Evolutionary conservation across 2,329 filamentous ascomycete genomes (phyloP).

Genomic region (Albifimbria verrucaria): DNA sequence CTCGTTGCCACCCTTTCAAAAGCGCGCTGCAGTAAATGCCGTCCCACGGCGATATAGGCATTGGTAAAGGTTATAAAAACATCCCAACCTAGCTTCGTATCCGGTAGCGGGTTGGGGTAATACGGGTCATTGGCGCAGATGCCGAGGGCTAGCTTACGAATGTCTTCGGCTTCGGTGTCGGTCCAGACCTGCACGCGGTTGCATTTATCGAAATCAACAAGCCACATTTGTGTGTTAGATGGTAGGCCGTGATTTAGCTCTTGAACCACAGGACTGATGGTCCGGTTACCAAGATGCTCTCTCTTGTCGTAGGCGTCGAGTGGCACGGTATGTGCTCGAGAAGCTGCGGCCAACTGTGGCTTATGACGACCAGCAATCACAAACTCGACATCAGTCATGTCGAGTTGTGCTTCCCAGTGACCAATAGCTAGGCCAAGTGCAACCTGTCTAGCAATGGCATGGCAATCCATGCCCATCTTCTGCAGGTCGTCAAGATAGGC

Average conservation of each 20-base stretch:
- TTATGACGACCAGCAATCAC: conserved; percentile 7
- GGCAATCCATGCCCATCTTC: conserved; percentile 6
- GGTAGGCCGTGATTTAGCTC: conserved; percentile 3
- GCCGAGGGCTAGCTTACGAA: conserved; percentile 7
- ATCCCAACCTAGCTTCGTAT: conserved; percentile 9
- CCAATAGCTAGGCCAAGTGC: conserved; percentile 8
- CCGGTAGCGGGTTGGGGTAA: conserved; percentile 7
- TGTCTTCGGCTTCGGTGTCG: conserved; percentile 3
- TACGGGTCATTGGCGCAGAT: conserved; percentile 7
- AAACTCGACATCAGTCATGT: conserved; percentile 10
- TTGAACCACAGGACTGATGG: background rate
- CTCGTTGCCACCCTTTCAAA: conserved; percentile 9
- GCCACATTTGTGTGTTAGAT: conserved; percentile 7
- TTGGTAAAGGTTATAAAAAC: conserved; percentile 7
- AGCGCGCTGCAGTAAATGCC: conserved; percentile 4
- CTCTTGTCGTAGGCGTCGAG: conserved; percentile 3
- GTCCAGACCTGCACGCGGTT: conserved; percentile 8
- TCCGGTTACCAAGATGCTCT: conserved; percentile 4
- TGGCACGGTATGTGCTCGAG: conserved; percentile 1
- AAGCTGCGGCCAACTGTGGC: background rate
- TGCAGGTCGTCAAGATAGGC: conserved; percentile 8
- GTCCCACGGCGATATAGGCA: conserved; percentile 7
- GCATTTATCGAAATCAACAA: conserved; percentile 10
- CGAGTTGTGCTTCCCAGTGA: conserved; percentile 8
- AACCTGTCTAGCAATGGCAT: conserved; percentile 6